phyloP scores from a whole-genome alignment of 2,329 filamentous ascomycete species.

The Sporothrix pallida region DNA sequence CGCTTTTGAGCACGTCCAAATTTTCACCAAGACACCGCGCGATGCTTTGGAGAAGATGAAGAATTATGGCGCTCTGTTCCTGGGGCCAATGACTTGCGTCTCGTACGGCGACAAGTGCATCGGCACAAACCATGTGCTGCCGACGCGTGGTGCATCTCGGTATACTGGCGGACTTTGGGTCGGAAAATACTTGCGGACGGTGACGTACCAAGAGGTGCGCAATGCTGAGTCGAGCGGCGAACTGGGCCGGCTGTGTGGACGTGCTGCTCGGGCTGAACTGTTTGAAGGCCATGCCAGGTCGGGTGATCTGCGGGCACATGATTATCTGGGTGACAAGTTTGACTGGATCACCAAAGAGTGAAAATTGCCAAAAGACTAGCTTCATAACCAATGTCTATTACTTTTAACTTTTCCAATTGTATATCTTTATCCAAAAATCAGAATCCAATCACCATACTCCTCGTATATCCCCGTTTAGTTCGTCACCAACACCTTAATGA shows the following conservation, averaged over 20 bases:
- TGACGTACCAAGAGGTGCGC: constrained; percentile 60
- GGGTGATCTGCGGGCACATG: constrained; percentile 54
- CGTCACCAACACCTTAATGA: constrained; percentile 72
- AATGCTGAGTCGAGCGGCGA: constrained; percentile 52
- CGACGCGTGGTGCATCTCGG: constrained; percentile 53
- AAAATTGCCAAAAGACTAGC: neutral
- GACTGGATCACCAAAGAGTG: constrained; percentile 49
- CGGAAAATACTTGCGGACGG: constrained; percentile 58
- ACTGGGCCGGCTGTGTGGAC: constrained; percentile 55
- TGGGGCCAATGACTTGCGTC: constrained; percentile 59
- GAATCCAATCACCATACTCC: neutral
- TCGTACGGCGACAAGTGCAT: constrained; percentile 62
- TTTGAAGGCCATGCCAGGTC: constrained; percentile 61
- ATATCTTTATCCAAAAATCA: neutral
- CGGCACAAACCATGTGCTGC: constrained; percentile 61
- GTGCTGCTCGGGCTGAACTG: constrained; percentile 56
- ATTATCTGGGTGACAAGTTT: constrained; percentile 50
- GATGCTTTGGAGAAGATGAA: constrained; percentile 58
- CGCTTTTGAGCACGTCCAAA: constrained; percentile 59
- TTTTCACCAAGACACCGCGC: constrained; percentile 53
- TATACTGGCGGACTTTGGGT: constrained; percentile 62
- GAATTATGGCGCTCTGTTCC: constrained; percentile 57
- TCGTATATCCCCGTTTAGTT: constrained; percentile 13
- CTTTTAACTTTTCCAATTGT: neutral
- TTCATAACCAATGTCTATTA: neutral